Conservation (phyloP, 2,329 filamentous ascomycete species). For the Chrysoporthe deuterocubensis region DNA sequence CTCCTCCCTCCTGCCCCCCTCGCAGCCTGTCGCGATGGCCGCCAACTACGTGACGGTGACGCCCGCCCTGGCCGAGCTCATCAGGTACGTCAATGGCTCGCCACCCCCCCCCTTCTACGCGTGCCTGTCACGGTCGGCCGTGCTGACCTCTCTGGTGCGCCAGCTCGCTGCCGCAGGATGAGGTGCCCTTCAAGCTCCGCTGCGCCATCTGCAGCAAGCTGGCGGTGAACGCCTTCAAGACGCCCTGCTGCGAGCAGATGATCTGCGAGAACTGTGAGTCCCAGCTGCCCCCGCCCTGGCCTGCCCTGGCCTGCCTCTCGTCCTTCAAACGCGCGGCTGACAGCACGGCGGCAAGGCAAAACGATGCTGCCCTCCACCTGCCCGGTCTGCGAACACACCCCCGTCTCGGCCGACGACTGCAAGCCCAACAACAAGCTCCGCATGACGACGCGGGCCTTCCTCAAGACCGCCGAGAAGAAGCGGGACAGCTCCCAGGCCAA, state of each 20-base stretch:
- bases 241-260: conserved; percentile 93
- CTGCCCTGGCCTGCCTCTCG: background rate
- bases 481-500: conserved; percentile 67
- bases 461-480: conserved; percentile 91
- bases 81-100: conserved; percentile 49
- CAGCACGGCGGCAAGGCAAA: conserved; percentile 66
- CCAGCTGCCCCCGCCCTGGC: background rate
- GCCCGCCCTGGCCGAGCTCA: conserved; percentile 61
- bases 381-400: conserved; percentile 90
- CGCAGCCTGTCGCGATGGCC: conserved; percentile 32
- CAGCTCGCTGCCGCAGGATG: conserved; percentile 78
- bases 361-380: conserved; percentile 76
- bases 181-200: conserved; percentile 93
- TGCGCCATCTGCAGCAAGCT: conserved; percentile 93
- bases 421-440: conserved; percentile 89
- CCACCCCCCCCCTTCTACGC: background rate
- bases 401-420: conserved; percentile 83
- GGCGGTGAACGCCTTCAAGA: conserved; percentile 85
- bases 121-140: too few species aligned
- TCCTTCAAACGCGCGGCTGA: conserved; percentile 19
- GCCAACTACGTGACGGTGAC: conserved; percentile 39
- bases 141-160: conserved; percentile 25
- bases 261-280: conserved; percentile 84
- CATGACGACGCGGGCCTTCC: conserved; percentile 87
- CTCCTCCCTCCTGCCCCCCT: background rate